These are phyloP conservation scores for Sporothrix luriei DNA, from an alignment of 2,329 filamentous ascomycete species.

Conservation along the genomic window DNA sequence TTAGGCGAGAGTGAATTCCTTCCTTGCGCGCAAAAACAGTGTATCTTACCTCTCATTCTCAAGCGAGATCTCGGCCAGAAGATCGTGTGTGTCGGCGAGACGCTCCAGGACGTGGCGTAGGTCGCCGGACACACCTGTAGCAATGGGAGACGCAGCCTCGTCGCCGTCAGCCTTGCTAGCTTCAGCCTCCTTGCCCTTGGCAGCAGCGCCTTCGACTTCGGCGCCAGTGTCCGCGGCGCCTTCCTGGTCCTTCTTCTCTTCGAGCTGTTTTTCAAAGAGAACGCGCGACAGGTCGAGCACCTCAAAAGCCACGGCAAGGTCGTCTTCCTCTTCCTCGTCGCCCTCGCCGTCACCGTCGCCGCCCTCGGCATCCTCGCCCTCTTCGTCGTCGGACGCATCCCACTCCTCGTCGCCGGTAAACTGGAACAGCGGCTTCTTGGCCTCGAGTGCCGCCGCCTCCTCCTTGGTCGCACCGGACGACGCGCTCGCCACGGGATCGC, in stretches of 20 bases:
- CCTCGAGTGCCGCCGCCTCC: conserved; percentile 42
- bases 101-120: conserved; percentile 74
- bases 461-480: conserved; percentile 37
- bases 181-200: conserved; percentile 34
- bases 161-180: conserved; percentile 46
- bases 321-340: conserved; percentile 64
- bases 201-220: conserved; percentile 42
- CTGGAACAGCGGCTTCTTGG: conserved; percentile 81
- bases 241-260: conserved; percentile 42
- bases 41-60: conserved; percentile 76
- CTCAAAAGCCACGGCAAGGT: conserved; percentile 78
- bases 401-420: conserved; percentile 95
- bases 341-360: conserved; percentile 52
- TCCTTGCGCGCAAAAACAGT: not conserved
- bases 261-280: conserved; percentile 61
- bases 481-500: conserved; percentile 4
- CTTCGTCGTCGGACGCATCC: conserved; percentile 66
- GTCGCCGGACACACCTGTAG: conserved; percentile 47
- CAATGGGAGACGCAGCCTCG: not conserved
- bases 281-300: conserved; percentile 79
- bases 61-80: conserved; percentile 93
- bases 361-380: conserved; percentile 29
- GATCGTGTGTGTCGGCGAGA: conserved; percentile 88
- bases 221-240: conserved; percentile 30
- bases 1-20: not conserved